Conservation (phyloP, 257 asterid genomes). For the Rauvolfia tetraphylla region DNA sequence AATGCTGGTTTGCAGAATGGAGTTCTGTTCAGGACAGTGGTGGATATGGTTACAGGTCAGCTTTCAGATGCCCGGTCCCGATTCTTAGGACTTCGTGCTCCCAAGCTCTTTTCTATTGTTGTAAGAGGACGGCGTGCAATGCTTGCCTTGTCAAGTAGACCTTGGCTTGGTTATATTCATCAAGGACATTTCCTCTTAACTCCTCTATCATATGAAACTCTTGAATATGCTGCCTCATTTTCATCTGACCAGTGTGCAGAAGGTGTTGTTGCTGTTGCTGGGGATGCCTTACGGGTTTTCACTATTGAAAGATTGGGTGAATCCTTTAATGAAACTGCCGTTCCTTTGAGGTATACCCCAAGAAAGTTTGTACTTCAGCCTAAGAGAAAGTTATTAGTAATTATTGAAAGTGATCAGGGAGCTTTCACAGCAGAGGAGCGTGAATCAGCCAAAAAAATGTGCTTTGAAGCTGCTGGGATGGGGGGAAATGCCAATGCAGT, state of each 20-base stretch:
- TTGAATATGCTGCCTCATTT: slow-evolving; percentile 96
- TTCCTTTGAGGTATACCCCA: slow-evolving; percentile 95
- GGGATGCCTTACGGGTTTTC: slow-evolving; percentile 95
- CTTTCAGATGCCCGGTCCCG: slow-evolving; percentile 98
- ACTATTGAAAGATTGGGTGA: slow-evolving; percentile 95
- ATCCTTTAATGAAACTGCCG: slow-evolving; percentile 84
- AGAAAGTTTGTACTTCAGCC: slow-evolving; percentile 90
- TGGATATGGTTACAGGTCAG: slow-evolving; percentile 97
- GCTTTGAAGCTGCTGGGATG: slow-evolving; percentile 73
- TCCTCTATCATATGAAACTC: slow-evolving; percentile 90
- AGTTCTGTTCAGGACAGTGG: slow-evolving; percentile 91
- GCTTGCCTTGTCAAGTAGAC: slow-evolving; percentile 98
- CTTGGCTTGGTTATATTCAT: slow-evolving; percentile 99
- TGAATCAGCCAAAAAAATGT: slow-evolving; percentile 83
- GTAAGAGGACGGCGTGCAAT: slow-evolving; percentile 93
- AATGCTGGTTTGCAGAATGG: slow-evolving; percentile 96
- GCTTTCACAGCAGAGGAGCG: slow-evolving; percentile 96
- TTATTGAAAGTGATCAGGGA: slow-evolving; percentile 97
- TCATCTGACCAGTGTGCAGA: slow-evolving; percentile 99
- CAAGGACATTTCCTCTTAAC: slow-evolving; percentile 97
- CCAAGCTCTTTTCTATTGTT: slow-evolving; percentile 76
- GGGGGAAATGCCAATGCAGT: slow-evolving; percentile 72
- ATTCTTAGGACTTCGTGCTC: slow-evolving; percentile 92
- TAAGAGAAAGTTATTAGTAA: slow-evolving; percentile 70
- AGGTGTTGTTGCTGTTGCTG: slow-evolving; percentile 99